Base-by-base conservation (phyloP, 108 stramenopile species). In the Pseudonitzschia delicatissima region DNA sequence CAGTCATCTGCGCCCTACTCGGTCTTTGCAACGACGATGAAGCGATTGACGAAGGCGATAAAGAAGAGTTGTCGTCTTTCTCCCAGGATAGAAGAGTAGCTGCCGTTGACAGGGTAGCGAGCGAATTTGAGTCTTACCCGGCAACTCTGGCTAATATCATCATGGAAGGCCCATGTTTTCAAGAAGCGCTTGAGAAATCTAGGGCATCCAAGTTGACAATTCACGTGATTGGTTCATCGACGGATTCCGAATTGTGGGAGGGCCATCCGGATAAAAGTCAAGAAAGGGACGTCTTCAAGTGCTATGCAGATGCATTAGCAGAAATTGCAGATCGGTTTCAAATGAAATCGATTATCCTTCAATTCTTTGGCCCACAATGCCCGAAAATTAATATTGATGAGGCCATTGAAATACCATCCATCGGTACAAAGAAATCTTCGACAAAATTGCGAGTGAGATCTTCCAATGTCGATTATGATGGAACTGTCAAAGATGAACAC, bases 81-180 rank as follows among this genome's bases (percentile, higher is more conserved):
- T 39, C 62, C n/a, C 39, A 40, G 20, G 75, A 48, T 8, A 57
- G 53, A 53, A 17, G 63, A 45, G 78, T 81, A 20, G 82, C 86
- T 28, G 86, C 93, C 8, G 50, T 48, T 15, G 82, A 94, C 73
- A 77, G 93, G 61, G 61, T 94, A 7, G 73, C 64, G 48, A 94
- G 89, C 20, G 93, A 94, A 68, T 72, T 69, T 25, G 88, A 94
- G 50, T 90, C 89, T 1, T 95, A 95, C 65, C 94, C 91, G 20
- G 90, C 94, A 4, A 95, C 94, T 35, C 68, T 95, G 18, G 87
- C 90, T 35, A 95, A 95, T 47, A 63, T 88, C 20, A 63, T 89
- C 3, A 39, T 69, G 18, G 86, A 84, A 42, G 77, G 80, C 39
- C 86, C 90, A 0, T 81, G 79, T 60, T 88, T 68, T 67, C 71